Evolutionary conservation across 192 early-diverging fungal genomes (phyloP).

Genomic region (Dispira simplex): DNA sequence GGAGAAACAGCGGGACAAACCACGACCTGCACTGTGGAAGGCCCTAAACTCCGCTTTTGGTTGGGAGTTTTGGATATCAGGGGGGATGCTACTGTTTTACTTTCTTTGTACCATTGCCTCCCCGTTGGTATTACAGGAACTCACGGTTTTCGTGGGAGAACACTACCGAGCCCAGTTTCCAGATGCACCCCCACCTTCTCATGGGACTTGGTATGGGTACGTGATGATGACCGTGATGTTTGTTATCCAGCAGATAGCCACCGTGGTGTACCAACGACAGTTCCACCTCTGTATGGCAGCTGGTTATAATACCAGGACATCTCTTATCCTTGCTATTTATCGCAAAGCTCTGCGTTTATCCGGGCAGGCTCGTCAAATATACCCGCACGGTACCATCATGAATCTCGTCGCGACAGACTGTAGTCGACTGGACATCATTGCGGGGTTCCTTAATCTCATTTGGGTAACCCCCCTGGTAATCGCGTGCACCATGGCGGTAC

Average conservation of each 20-base stretch:
- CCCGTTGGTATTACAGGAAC: neutral
- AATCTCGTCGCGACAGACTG: slow-evolving; percentile 28
- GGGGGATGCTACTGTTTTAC: slow-evolving; percentile 3
- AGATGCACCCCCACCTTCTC: neutral
- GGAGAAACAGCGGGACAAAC: neutral
- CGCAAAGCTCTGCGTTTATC: slow-evolving; percentile 41
- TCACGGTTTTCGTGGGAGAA: neutral
- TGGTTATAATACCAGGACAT: slow-evolving; percentile 17
- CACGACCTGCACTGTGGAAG: slow-evolving; percentile 17
- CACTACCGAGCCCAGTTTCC: neutral
- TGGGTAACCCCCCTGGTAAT: slow-evolving; percentile 25
- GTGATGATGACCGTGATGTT: slow-evolving; percentile 1
- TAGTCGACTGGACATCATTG: slow-evolving; percentile 27
- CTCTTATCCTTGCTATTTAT: slow-evolving; percentile 35
- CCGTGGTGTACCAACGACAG: neutral
- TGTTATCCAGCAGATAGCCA: neutral
- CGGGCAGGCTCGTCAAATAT: slow-evolving; percentile 16
- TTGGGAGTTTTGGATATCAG: slow-evolving; percentile 23
- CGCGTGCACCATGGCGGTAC: neutral
- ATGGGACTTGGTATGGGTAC: neutral
- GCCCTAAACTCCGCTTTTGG: slow-evolving; percentile 25
- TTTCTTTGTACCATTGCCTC: neutral
- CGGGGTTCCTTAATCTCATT: slow-evolving; percentile 24
- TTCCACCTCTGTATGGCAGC: slow-evolving; percentile 3
- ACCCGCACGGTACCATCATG: slow-evolving; percentile 19